Conservation (phyloP, 2,329 filamentous ascomycete genomes). For the Dendrostoma leiphaemia region DNA sequence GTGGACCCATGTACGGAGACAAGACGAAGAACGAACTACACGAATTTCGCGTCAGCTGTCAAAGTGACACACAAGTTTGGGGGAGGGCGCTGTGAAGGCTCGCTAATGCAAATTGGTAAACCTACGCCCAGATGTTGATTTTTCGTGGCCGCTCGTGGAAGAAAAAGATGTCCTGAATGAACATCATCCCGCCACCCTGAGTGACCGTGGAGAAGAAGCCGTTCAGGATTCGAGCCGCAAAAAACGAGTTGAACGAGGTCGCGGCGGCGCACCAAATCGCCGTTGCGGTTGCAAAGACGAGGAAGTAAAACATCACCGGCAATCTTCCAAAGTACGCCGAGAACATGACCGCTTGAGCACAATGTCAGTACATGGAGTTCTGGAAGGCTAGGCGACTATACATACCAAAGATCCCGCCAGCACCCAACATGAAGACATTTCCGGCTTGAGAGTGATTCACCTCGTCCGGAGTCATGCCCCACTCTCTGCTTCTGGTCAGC, state of each 20-base stretch:
- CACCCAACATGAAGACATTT: slow-evolving; percentile 50
- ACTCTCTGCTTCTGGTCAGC: slow-evolving; percentile 32
- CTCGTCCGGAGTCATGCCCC: slow-evolving; percentile 44
- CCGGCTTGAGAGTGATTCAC: slow-evolving; percentile 51
- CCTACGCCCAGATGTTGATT: slow-evolving; percentile 46
- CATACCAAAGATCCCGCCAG: slow-evolving; percentile 38
- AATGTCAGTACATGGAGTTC: background rate
- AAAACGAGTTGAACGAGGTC: slow-evolving; percentile 43
- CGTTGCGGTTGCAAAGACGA: slow-evolving; percentile 35
- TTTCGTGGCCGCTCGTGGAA: slow-evolving; percentile 54
- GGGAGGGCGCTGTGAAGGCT: too few species aligned
- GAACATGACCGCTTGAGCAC: slow-evolving; percentile 33
- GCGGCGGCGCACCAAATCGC: slow-evolving; percentile 44
- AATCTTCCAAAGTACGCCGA: slow-evolving; percentile 42
- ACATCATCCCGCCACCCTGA: slow-evolving; percentile 46
- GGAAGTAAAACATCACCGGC: slow-evolving; percentile 42
- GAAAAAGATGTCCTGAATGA: slow-evolving; percentile 59
- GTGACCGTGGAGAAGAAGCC: slow-evolving; percentile 46
- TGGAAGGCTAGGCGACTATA: too few species aligned
- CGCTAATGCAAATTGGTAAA: slow-evolving; percentile 7
- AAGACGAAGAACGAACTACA: slow-evolving; percentile 35
- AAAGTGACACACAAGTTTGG: too few species aligned
- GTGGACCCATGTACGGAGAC: slow-evolving; percentile 43
- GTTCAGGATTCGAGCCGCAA: slow-evolving; percentile 46
- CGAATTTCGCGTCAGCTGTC: background rate